A percentile compares a stretch with the other conserved stretches of the same genome.
These are phyloP conservation scores for Sporothrix pallida DNA, from an alignment of 2,329 filamentous ascomycete species.

Conservation along the genomic window DNA sequence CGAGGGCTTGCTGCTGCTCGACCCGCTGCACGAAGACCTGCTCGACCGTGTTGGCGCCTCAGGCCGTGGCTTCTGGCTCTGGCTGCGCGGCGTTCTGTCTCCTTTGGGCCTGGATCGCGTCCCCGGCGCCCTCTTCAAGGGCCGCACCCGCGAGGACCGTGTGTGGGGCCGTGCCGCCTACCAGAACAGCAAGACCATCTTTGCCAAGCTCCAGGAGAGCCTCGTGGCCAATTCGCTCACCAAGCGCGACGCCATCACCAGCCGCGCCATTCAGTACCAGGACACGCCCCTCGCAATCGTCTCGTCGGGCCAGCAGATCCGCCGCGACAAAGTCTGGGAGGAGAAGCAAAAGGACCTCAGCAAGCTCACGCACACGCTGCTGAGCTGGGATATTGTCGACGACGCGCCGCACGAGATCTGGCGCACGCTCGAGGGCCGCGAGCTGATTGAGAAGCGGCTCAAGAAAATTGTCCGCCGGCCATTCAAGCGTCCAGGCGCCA, in stretches of 20 bases:
- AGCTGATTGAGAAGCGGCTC: slow-evolving; percentile 79
- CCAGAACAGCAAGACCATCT: slow-evolving; percentile 82
- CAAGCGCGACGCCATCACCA: slow-evolving; percentile 78
- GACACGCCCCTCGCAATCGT: slow-evolving; percentile 79
- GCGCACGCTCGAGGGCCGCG: slow-evolving; percentile 73
- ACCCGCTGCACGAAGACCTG: slow-evolving; percentile 87
- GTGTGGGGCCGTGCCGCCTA: slow-evolving; percentile 81
- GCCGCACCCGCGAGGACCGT: slow-evolving; percentile 80
- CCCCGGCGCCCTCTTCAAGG: slow-evolving; percentile 79
- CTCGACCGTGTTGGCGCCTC: slow-evolving; percentile 71
- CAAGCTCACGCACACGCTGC: slow-evolving; percentile 76
- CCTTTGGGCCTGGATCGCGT: slow-evolving; percentile 85
- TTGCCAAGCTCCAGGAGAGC: slow-evolving; percentile 90
- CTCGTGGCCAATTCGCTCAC: slow-evolving; percentile 85
- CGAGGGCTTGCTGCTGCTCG: slow-evolving; percentile 80
- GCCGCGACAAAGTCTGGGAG: slow-evolving; percentile 74
- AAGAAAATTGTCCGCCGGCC: slow-evolving; percentile 63
- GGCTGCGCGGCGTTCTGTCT: slow-evolving; percentile 83
- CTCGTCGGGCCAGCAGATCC: slow-evolving; percentile 76
- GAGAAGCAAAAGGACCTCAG: slow-evolving; percentile 84
- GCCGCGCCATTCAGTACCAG: slow-evolving; percentile 77
- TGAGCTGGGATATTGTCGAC: slow-evolving; percentile 85
- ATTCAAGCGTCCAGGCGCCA: slow-evolving; percentile 29
- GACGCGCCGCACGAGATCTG: slow-evolving; percentile 87
- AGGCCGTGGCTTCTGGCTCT: slow-evolving; percentile 79